Evolutionary conservation across 2,329 filamentous ascomycete genomes (phyloP), one percentile per base, ranked within the genome.

Genomic region (Penicillium sp.): DNA sequence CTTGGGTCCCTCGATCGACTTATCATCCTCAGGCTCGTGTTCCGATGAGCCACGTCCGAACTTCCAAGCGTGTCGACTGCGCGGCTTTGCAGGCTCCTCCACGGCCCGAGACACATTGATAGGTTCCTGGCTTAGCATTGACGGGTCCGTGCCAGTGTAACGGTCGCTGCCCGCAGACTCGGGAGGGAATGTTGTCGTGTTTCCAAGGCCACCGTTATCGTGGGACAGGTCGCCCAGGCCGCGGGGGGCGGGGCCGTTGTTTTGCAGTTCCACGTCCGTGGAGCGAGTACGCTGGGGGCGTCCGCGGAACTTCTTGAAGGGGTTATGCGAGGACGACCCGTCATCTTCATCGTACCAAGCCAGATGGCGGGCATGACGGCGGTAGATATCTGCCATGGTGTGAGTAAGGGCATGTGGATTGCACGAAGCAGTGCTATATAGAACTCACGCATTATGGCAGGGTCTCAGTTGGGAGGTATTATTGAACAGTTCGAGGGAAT

Each of bases 301-400:
- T 30, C 59, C 44, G 35, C 65, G 65, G 55, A 71, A 67, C 48
- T 74, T 74, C 46, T 71, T 71, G 54, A 75, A 76, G 14, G 74
- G 74, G 46, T 76, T 76, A 47, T 66, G 65, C 5, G 60, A 68
- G 7, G 63, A 59, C 48, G 63, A 59, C 48, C 72, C 67, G 48
- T 65, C 71, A 30, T 73, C 69, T 13, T 68, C 59, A 50, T 72
- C 70, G 52, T 74, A 74, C 73, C 74, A 75, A 38, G 74, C 73
- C 46, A 70, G 61, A 16, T 64, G 63, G 30, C 66, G 68, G 49
- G 73, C 73, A 53, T 67, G 60, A 33, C 68, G 64, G 41, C 70
- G 68, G 50, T 71, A 72, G 56, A 66, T 73, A 57, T 75, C 74
- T 76, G 27, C 30, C 18, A 35, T 35, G 24, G 35, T 48, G 35